Evolutionary conservation across 495 filamentous ascomycete genomes (phyloP), one percentile per base, ranked within the genome.

Genomic region (Bathelium albidoporum): DNA sequence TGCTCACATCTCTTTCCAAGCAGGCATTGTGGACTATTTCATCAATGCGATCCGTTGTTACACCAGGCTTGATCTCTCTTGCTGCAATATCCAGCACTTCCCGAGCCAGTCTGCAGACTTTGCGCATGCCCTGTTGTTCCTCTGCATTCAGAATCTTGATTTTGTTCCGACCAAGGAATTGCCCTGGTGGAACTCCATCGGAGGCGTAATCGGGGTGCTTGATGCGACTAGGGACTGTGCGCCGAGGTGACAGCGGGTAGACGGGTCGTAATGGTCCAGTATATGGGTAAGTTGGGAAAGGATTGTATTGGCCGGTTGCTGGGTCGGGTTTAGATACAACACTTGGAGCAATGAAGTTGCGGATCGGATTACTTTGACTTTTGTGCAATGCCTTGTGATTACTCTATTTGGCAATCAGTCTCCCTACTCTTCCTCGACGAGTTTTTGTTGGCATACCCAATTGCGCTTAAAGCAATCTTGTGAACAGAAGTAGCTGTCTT

Each of bases 381-480:
- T 95, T 96, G 76, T 98, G 94, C 65, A 89, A 69, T 59, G 76
- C 70, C 78, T 97, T 98, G 78, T 98, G 94, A n/a, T 86, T 82
- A 73, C 75, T 76, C 91, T 97, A 72, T 16, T 9, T 7, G 16
- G 24, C 34, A 45, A 55, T 70, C 60, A 69, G 68, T 63, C 55
- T 32, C 5, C 29, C 58, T 18, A 10, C 60, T 20, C 32, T 58
- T 65, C 22, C 1, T 59, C 20, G 12, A 7, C 12, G 64, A 69
- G 61, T 34, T 7, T 7, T 26, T 16, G 45, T n/a, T 59, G 58
- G 74, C 87, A 72, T 83, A 97, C 94, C 94, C 94, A 98, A 78
- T 90, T 97, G 72, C 84, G 85, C 80, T 96, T 97, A 79, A 98
- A 98, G 81, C 94, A 98, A 70, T 97, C 95, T 73, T 98, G 95